A percentile compares a stretch with the other conserved stretches of the same genome.
Evolutionary conservation across 2,329 filamentous ascomycete genomes (phyloP).

Genomic region (Coleophoma crateriformis): DNA sequence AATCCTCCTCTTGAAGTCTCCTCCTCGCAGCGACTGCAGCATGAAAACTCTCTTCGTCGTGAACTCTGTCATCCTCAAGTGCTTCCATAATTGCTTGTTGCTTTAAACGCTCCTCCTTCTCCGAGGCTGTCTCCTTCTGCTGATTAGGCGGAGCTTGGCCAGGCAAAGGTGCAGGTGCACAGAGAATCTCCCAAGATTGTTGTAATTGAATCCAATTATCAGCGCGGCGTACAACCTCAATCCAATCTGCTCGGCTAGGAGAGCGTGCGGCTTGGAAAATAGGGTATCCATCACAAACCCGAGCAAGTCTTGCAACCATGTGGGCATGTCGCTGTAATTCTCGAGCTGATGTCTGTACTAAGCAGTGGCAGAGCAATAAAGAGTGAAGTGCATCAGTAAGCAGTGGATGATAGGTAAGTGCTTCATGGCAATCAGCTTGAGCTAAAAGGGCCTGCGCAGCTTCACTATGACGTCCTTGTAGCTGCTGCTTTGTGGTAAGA

Average conservation of each 20-base stretch:
- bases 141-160: constrained; percentile 25
- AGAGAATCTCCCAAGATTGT: constrained; percentile 66
- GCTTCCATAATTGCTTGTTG: constrained; percentile 64
- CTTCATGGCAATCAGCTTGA: constrained; percentile 47
- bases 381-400: constrained; percentile 75
- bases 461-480: constrained; percentile 23
- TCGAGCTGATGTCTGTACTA: constrained; percentile 72
- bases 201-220: constrained; percentile 65
- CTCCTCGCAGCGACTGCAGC: constrained; percentile 58
- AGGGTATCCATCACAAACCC: constrained; percentile 74
- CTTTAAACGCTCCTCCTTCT: constrained; percentile 53
- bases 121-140: constrained; percentile 40
- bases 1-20: constrained; percentile 48
- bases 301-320: constrained; percentile 71
- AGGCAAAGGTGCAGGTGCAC: constrained; percentile 52
- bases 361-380: constrained; percentile 71
- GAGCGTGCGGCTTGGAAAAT: constrained; percentile 70
- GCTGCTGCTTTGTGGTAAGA: constrained; percentile 24
- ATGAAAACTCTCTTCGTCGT: constrained; percentile 61
- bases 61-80: constrained; percentile 60
- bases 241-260: constrained; percentile 73
- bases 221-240: constrained; percentile 63
- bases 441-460: constrained; percentile 28
- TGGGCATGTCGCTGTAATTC: constrained; percentile 75
- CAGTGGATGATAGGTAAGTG: constrained; percentile 75